These are phyloP conservation scores for Yamadazyma blattariae DNA, from an alignment of 1,139 yeast species.

Conservation along the genomic window DNA sequence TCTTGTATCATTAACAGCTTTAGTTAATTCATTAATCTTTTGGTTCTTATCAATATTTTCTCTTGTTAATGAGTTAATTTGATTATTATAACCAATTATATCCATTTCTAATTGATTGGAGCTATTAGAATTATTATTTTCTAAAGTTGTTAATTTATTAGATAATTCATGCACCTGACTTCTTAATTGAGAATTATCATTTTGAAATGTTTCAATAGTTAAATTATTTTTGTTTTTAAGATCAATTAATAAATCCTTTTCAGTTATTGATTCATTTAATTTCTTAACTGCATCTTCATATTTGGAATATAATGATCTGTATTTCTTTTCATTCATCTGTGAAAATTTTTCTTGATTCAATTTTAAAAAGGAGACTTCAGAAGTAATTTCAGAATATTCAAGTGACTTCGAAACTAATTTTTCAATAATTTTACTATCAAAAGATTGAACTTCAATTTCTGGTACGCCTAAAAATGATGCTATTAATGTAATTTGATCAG, in stretches of 20 bases:
- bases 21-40: slow-evolving; percentile 33
- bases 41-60: slow-evolving; percentile 48
- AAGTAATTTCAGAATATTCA: slow-evolving; percentile 47
- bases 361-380: slow-evolving; percentile 51
- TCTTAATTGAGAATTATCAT: slow-evolving; percentile 23
- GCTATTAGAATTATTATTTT: slow-evolving; percentile 9
- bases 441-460: slow-evolving; percentile 15
- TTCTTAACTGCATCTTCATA: slow-evolving; percentile 21
- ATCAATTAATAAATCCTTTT: slow-evolving; percentile 23
- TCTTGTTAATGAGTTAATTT: slow-evolving; percentile 48
- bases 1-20: slow-evolving; percentile 33
- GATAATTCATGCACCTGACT: slow-evolving; percentile 19
- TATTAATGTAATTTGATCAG: slow-evolving; percentile 7
- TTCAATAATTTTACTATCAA: slow-evolving; percentile 23
- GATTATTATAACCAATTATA: slow-evolving; percentile 46
- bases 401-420: slow-evolving; percentile 42
- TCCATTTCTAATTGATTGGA: slow-evolving; percentile 31
- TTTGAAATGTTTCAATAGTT: slow-evolving; percentile 12
- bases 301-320: slow-evolving; percentile 25
- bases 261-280: slow-evolving; percentile 26
- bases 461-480: slow-evolving; percentile 38
- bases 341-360: slow-evolving; percentile 53
- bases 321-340: slow-evolving; percentile 26
- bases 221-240: slow-evolving; percentile 17
- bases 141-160: slow-evolving; percentile 12